Conservation (phyloP, 805 yeast genomes). For the Debaryomyces prosopidis region DNA sequence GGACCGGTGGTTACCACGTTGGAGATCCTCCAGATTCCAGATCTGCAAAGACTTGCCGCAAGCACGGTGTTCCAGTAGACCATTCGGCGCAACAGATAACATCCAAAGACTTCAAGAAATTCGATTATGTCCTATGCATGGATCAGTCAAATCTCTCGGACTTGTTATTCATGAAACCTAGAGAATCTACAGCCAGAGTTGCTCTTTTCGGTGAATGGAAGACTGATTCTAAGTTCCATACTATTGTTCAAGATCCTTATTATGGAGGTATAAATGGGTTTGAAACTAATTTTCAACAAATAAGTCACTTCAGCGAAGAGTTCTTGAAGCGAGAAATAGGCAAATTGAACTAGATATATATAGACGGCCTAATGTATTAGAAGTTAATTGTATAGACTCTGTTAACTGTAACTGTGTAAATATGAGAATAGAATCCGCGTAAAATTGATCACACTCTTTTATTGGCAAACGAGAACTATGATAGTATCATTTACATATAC, state of each 20-base stretch:
- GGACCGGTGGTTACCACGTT: constrained; percentile 80
- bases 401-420: not conserved
- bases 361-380: not conserved
- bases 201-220: constrained; percentile 82
- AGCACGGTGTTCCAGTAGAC: constrained; percentile 70
- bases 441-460: not conserved
- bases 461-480: too few relatives aligned
- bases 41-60: constrained; percentile 63
- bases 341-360: not conserved
- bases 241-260: constrained; percentile 85
- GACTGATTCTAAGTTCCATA: constrained; percentile 47
- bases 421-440: constrained; percentile 2
- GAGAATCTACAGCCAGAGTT: constrained; percentile 48
- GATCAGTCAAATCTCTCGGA: constrained; percentile 59
- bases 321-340: constrained; percentile 56
- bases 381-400: too few relatives aligned
- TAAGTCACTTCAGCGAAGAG: constrained; percentile 70
- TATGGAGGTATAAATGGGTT: constrained; percentile 88
- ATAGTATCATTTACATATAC: too few relatives aligned
- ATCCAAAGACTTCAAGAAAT: constrained; percentile 50
- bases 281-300: constrained; percentile 74
- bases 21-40: constrained; percentile 85
- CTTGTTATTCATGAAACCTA: constrained; percentile 54
- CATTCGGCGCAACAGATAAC: constrained; percentile 75
- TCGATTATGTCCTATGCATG: constrained; percentile 73